Evolutionary conservation across 2,329 filamentous ascomycete genomes (phyloP).

Genomic region (Sphaerulina populicola): DNA sequence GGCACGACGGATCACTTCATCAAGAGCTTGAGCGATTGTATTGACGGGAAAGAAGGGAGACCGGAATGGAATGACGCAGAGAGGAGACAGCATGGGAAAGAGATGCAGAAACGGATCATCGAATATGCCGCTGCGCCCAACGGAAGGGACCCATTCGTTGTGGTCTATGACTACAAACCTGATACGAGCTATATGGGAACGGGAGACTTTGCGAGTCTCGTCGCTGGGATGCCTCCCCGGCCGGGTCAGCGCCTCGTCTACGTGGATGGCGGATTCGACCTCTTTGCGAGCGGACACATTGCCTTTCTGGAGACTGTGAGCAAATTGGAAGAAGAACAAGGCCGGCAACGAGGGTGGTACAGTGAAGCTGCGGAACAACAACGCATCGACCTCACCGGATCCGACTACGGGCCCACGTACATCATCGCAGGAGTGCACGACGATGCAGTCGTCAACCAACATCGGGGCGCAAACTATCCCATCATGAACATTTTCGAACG

Average conservation of each 20-base stretch:
- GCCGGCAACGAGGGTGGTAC: constrained; percentile 64
- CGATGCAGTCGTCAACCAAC: constrained; percentile 87
- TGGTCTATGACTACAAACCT: constrained; percentile 71
- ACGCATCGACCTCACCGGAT: constrained; percentile 54
- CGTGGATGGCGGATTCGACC: constrained; percentile 91
- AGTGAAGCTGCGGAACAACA: constrained; percentile 54
- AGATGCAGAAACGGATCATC: constrained; percentile 67
- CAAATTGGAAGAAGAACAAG: constrained; percentile 62
- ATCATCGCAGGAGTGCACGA: constrained; percentile 92
- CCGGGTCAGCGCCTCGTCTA: constrained; percentile 82
- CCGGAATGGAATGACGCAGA: constrained; percentile 61
- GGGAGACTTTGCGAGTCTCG: constrained; percentile 44
- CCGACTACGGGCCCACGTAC: constrained; percentile 73
- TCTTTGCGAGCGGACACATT: constrained; percentile 95
- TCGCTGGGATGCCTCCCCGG: constrained; percentile 61
- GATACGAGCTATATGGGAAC: constrained; percentile 2
- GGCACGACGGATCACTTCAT: constrained; percentile 95
- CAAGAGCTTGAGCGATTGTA: constrained; percentile 46
- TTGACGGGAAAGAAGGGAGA: constrained; percentile 55
- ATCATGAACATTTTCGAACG: constrained; percentile 99
- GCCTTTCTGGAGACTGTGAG: constrained; percentile 79
- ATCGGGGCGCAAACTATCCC: constrained; percentile 96
- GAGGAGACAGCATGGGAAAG: constrained; percentile 52
- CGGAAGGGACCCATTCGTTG: constrained; percentile 66
- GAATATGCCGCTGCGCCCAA: constrained; percentile 84